A percentile compares a stretch with the other conserved stretches of the same genome.
These are phyloP conservation scores for Diutina mesorugosa DNA, from an alignment of 1,139 yeast genomes.

Conservation along the genomic window DNA sequence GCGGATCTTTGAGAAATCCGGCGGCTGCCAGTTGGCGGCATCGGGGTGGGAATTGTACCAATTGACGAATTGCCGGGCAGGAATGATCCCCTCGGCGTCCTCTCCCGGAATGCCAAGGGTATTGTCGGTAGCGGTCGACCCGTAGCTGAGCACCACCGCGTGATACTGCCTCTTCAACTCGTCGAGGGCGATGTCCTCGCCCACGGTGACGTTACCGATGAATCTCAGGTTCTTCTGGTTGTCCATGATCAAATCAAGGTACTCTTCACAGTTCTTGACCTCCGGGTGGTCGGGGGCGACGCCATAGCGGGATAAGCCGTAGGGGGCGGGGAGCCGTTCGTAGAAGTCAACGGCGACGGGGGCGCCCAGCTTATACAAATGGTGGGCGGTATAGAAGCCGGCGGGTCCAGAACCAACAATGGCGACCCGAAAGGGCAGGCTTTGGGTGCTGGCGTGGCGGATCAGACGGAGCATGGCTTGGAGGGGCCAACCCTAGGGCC, in stretches of 20 bases:
- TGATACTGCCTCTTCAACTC: conserved; percentile 20
- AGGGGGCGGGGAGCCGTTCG: conserved; percentile 82
- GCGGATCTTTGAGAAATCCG: conserved; percentile 46
- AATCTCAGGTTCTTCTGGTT: conserved; percentile 38
- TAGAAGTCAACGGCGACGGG: conserved; percentile 48
- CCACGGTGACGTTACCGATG: conserved; percentile 66
- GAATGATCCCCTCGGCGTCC: conserved; percentile 49
- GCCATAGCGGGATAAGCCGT: conserved; percentile 83
- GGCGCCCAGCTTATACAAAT: conserved; percentile 36
- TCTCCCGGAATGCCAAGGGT: conserved; percentile 49
- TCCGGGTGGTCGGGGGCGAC: conserved; percentile 99
- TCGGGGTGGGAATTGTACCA: conserved; percentile 95
- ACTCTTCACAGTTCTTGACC: conserved; percentile 80
- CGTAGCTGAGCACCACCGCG: conserved; percentile 2
- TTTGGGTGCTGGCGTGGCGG: background rate
- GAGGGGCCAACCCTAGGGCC: background rate
- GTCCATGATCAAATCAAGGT: conserved; percentile 51
- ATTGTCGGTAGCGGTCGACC: conserved; percentile 33
- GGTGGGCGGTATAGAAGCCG: conserved; percentile 82
- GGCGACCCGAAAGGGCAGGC: conserved; percentile 27
- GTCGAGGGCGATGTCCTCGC: conserved; percentile 32
- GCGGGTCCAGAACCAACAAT: conserved; percentile 95
- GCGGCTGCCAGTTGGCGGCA: conserved; percentile 15
- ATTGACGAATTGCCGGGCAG: conserved; percentile 81
- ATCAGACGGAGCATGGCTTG: background rate